Conservation (phyloP, 2,329 filamentous ascomycete genomes). For the Fusarium miscanthi region DNA sequence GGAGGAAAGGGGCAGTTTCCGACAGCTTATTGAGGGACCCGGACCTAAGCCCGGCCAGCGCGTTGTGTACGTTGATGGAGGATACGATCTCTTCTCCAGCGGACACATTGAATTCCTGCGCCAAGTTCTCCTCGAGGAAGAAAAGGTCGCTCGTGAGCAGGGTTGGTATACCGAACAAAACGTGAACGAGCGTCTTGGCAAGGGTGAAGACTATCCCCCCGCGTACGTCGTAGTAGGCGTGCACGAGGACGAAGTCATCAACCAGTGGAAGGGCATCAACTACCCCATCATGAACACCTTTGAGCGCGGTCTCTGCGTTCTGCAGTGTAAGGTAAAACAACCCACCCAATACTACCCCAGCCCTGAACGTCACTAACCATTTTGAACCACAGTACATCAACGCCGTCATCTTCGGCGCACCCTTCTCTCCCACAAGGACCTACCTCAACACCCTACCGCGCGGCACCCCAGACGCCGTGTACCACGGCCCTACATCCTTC, state of each 20-base stretch:
- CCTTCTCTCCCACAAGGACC: conserved; percentile 82
- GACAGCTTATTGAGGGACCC: conserved; percentile 76
- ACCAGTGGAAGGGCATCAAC: conserved; percentile 96
- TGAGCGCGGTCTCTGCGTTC: conserved; percentile 92
- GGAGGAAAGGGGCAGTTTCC: conserved; percentile 74
- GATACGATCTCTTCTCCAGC: conserved; percentile 95
- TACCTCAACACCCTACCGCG: conserved; percentile 83
- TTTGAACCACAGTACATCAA: conserved; percentile 75
- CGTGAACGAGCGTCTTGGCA: conserved; percentile 69
- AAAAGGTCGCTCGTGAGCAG: conserved; percentile 71
- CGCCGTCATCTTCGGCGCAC: conserved; percentile 88
- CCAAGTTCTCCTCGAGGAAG: conserved; percentile 78
- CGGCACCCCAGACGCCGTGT: conserved; percentile 81
- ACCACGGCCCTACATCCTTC: conserved; percentile 95
- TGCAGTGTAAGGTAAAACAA: conserved; percentile 84
- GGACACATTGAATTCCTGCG: conserved; percentile 96
- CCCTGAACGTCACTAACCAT: conserved; percentile 16
- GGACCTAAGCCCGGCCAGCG: conserved; percentile 80
- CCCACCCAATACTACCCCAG: background rate
- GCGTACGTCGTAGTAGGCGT: conserved; percentile 93
- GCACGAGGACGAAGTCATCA: conserved; percentile 95
- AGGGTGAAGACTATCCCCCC: conserved; percentile 80
- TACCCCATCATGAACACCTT: conserved; percentile 99
- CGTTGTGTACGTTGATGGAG: conserved; percentile 94
- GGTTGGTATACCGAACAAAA: conserved; percentile 81